Conservation (phyloP, 768 basidiomycete species). For the Hysterangium stoloniferum region DNA sequence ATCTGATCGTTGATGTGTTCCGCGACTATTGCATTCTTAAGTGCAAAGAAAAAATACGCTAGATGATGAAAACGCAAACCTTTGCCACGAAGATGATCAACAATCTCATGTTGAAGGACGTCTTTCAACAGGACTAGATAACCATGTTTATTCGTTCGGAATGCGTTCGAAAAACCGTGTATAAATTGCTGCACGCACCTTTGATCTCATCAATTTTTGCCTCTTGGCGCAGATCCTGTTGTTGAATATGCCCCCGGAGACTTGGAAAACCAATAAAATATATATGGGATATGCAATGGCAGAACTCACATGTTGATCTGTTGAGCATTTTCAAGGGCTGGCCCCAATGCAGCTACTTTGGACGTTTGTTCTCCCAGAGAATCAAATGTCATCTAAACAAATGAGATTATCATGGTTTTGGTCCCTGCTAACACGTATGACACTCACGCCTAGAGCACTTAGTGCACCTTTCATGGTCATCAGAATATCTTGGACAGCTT, state of each 20-base stretch:
- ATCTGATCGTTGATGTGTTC: conserved; percentile 40
- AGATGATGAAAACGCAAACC: conserved; percentile 27
- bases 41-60: neutral
- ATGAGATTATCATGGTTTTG: too few relatives aligned
- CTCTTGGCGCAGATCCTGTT: conserved; percentile 36
- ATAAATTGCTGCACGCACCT: conserved; percentile 24
- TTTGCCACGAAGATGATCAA: conserved; percentile 36
- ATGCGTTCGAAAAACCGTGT: neutral
- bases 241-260: conserved; percentile 35
- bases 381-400: conserved; percentile 35
- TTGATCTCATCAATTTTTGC: conserved; percentile 43
- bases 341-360: conserved; percentile 34
- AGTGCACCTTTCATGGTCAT: conserved; percentile 24
- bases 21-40: conserved; percentile 28
- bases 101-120: conserved; percentile 35
- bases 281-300: neutral
- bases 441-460: conserved; percentile 25
- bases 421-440: too few relatives aligned
- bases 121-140: conserved; percentile 39
- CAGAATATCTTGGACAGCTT: conserved; percentile 21
- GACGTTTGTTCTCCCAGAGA: conserved; percentile 37
- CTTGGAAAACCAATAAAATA: too few relatives aligned
- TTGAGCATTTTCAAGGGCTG: conserved; percentile 30
- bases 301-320: conserved; percentile 35
- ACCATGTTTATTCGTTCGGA: too few relatives aligned